A percentile compares a stretch with the other conserved stretches of the same genome.
Conservation (phyloP, 2,329 filamentous ascomycete genomes). For the Penicillium italicum region DNA sequence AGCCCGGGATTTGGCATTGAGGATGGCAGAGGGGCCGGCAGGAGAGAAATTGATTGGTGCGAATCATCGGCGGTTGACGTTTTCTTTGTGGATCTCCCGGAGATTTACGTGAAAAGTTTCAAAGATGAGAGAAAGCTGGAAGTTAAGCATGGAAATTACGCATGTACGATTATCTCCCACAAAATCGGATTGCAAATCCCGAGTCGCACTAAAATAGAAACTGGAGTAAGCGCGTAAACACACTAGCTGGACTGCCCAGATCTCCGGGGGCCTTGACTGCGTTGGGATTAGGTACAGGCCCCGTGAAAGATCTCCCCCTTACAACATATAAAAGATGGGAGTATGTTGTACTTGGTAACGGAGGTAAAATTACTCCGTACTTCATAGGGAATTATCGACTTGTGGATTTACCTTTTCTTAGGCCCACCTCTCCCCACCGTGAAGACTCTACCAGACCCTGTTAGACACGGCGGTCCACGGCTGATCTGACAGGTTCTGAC, state of each 20-base stretch:
- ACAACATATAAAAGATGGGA: background rate
- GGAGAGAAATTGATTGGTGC: background rate
- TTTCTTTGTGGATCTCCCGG: background rate
- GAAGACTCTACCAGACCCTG: background rate
- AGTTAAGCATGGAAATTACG: background rate
- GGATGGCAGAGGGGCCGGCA: background rate
- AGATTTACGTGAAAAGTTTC: background rate
- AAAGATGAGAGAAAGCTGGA: background rate
- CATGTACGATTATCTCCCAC: background rate
- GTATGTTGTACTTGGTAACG: background rate
- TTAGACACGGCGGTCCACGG: too few relatives aligned
- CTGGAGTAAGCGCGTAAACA: background rate
- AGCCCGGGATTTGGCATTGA: slow-evolving; percentile 8
- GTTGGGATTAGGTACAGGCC: slow-evolving; percentile 1
- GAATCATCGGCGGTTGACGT: background rate
- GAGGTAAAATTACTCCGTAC: slow-evolving; percentile 1
- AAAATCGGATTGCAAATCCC: background rate
- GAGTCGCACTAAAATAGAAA: background rate
- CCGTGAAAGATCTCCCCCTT: background rate
- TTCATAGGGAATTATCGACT: background rate
- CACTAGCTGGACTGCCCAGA: background rate
- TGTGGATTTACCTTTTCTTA: background rate
- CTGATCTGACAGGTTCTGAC: too few relatives aligned
- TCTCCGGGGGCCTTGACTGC: slow-evolving; percentile 1
- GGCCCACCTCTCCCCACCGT: slow-evolving; percentile 2